phyloP scores from a whole-genome alignment of 1,284 basidiomycete species.

The Golubevia pallescens region DNA sequence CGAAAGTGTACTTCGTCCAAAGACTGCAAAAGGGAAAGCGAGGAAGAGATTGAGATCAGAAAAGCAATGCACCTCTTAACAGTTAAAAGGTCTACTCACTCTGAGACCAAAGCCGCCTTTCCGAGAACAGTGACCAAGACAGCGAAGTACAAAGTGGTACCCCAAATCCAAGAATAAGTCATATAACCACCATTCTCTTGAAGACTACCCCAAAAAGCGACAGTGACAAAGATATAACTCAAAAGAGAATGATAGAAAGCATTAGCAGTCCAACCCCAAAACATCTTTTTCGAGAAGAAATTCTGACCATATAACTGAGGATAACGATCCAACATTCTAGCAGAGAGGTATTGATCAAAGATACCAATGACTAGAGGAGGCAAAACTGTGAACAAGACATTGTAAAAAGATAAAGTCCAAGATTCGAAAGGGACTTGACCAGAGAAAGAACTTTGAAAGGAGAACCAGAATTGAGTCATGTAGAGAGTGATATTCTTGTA shows the following conservation, averaged over 20 bases:
- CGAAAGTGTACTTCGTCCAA: conserved; percentile 99
- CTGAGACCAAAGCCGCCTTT: conserved; percentile 95
- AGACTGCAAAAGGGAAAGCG: conserved; percentile 70
- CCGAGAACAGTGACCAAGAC: conserved; percentile 93
- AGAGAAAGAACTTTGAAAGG: conserved; percentile 83
- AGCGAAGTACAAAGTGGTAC: conserved; percentile 88
- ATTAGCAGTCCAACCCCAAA: conserved; percentile 93
- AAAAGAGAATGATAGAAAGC: conserved; percentile 92
- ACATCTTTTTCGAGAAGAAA: not conserved
- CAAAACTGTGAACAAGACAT: conserved; percentile 63
- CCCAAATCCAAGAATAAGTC: conserved; percentile 80
- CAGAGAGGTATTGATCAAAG: conserved; percentile 97
- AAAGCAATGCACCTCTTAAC: no score
- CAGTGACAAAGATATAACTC: conserved; percentile 66
- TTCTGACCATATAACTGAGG: conserved; percentile 80
- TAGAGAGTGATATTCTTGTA: conserved; percentile 88
- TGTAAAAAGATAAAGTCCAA: conserved; percentile 82
- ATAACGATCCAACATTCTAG: conserved; percentile 93
- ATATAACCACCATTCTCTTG: no score
- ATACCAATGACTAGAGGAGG: conserved; percentile 62
- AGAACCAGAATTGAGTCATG: conserved; percentile 98
- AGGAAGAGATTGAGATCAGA: no score
- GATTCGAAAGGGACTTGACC: conserved; percentile 98
- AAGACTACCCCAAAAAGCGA: conserved; percentile 44
- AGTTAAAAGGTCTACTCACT: no score